phyloP scores from a whole-genome alignment of 2,329 filamentous ascomycete species.

The Colletotrichum costaricense region DNA sequence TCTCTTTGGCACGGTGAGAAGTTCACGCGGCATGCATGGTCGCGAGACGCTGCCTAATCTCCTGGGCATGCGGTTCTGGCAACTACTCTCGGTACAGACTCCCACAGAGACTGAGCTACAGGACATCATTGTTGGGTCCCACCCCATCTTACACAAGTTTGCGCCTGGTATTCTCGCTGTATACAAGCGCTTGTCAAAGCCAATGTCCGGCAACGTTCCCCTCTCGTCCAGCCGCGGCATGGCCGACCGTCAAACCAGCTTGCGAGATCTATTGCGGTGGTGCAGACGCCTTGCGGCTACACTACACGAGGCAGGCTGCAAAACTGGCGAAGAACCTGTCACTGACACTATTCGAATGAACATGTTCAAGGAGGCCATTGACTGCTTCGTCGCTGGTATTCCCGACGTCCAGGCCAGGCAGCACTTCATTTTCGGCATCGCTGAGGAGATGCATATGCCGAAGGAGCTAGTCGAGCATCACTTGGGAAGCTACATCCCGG shows the following conservation, averaged over 20 bases:
- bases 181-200: slow-evolving; percentile 62
- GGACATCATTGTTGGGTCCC: slow-evolving; percentile 77
- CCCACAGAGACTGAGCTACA: slow-evolving; percentile 77
- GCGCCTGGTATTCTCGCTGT: slow-evolving; percentile 69
- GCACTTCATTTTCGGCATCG: slow-evolving; percentile 75
- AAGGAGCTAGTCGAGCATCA: slow-evolving; percentile 84
- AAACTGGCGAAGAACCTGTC: slow-evolving; percentile 75
- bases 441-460: slow-evolving; percentile 88
- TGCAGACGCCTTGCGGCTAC: slow-evolving; percentile 80
- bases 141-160: slow-evolving; percentile 76
- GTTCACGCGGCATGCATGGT: slow-evolving; percentile 75
- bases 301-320: slow-evolving; percentile 68
- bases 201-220: slow-evolving; percentile 44
- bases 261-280: slow-evolving; percentile 91
- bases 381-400: slow-evolving; percentile 89
- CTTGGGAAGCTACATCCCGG: slow-evolving; percentile 77
- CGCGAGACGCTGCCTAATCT: slow-evolving; percentile 77
- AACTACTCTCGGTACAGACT: slow-evolving; percentile 75
- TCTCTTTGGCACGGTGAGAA: slow-evolving; percentile 91
- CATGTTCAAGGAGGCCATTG: slow-evolving; percentile 93
- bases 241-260: slow-evolving; percentile 66
- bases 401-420: slow-evolving; percentile 72
- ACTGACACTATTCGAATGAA: slow-evolving; percentile 79
- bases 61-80: slow-evolving; percentile 90
- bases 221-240: slow-evolving; percentile 58